Base-by-base conservation (phyloP, 345 rosid species). In the Stellera chamaejasme region DNA sequence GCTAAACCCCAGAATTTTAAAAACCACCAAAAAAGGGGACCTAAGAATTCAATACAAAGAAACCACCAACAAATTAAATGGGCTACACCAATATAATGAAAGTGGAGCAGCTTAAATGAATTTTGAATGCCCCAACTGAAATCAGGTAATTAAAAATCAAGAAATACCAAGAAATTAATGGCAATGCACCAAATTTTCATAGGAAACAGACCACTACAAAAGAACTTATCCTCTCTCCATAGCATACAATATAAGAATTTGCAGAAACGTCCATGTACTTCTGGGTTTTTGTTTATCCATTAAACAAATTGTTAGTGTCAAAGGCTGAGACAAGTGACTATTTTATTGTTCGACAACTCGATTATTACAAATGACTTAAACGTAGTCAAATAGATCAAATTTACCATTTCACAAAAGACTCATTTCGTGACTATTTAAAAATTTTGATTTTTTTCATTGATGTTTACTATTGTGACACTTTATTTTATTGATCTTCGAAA, bases 41-140 rank as follows among this genome's bases (percentile, higher is more conserved):
- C 77, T 55, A 69, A 67, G 68, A 77, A 76, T 74, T 84, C 73
- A 82, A 69, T 79, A 68, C 65, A 72, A 74, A 32, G 39, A 8
- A 32, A 78, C 62, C 73, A 72, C 74, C 79, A 75, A 82, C 59
- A 69, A 72, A 79, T 79, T 84, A 66, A 85, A 75, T 81, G 9
- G 67, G 73, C 87, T 76, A 75, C 23, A 19, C 82, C 76, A 75
- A 79, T 76, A 50, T 71, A 64, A 71, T 54, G 66, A 28, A 66
- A 69, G 48, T 36, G 50, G 32, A 62, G 68, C 79, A 63, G 66
- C 63, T 66, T 62, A 63, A 52, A 47, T 48, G 47, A 27, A 61
- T 61, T 32, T 61, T 70, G 50, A 59, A 64, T 56, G 27, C 55
- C 39, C 62, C 67, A 68, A 52, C 59, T 52, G 61, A 58, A 51